phyloP scores from a whole-genome alignment of 352 stramenopile genomes.

The Globisporangium perplexum region DNA sequence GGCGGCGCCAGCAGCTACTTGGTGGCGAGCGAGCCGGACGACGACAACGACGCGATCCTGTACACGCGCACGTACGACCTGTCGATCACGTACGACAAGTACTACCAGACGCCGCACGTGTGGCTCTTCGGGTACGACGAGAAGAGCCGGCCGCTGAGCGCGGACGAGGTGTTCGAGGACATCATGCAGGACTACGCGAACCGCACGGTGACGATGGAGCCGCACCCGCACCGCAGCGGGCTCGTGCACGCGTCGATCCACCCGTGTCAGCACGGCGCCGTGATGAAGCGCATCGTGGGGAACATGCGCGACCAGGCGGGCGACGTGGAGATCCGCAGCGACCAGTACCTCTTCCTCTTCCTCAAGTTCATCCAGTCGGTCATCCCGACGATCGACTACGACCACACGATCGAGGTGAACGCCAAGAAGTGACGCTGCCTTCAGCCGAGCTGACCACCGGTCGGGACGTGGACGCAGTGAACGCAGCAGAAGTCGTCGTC shows the following conservation, averaged over 20 bases:
- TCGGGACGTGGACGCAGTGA: too few species aligned
- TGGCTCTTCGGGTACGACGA: constrained; percentile 98
- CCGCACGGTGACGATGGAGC: constrained; percentile 98
- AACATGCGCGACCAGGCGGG: constrained; percentile 81
- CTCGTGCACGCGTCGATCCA: constrained; percentile 95
- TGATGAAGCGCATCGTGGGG: constrained; percentile 98
- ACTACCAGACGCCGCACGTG: constrained; percentile 98
- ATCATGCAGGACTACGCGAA: constrained; percentile 99
- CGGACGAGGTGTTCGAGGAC: constrained; percentile 97
- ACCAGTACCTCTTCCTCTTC: constrained; percentile 99
- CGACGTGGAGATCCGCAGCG: constrained; percentile 76
- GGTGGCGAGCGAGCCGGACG: constrained; percentile 66
- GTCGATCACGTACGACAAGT: constrained; percentile 99
- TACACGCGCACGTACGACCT: constrained; percentile 98
- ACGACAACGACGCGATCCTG: constrained; percentile 89
- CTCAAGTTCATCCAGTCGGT: constrained; percentile 99
- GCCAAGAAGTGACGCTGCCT: constrained; percentile 39
- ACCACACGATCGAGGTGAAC: constrained; percentile 98
- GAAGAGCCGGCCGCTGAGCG: constrained; percentile 78
- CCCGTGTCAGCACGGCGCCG: constrained; percentile 96
- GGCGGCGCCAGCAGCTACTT: constrained; percentile 30
- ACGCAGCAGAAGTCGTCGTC: too few species aligned
- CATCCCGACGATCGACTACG: constrained; percentile 99
- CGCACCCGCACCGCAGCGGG: constrained; percentile 90
- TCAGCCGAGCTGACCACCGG: too few species aligned